phyloP scores from a whole-genome alignment of 2,329 filamentous ascomycete species.

The Albophoma yamanashiensis region DNA sequence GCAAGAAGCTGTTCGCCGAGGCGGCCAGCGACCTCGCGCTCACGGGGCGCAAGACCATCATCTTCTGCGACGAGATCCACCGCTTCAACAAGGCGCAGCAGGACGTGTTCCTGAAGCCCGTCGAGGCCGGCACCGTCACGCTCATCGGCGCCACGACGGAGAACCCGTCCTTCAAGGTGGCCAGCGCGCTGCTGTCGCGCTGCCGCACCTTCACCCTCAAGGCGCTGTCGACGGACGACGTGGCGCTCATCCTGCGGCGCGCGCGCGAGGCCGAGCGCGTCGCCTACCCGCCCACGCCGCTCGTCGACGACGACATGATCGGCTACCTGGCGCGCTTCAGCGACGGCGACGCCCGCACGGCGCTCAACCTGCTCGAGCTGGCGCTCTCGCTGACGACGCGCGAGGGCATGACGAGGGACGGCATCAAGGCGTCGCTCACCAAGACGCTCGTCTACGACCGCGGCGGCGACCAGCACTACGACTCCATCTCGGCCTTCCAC shows the following conservation, averaged over 20 bases:
- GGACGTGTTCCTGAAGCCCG: conserved; percentile 86
- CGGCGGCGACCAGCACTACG: conserved; percentile 92
- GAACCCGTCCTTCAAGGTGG: conserved; percentile 91
- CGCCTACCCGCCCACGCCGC: conserved; percentile 29
- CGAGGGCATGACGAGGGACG: conserved; percentile 56
- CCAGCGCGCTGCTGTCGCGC: conserved; percentile 74
- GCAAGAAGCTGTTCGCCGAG: conserved; percentile 84
- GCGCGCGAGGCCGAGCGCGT: conserved; percentile 55
- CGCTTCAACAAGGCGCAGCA: conserved; percentile 87
- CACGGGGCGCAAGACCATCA: conserved; percentile 83
- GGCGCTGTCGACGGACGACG: conserved; percentile 61
- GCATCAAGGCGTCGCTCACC: conserved; percentile 73
- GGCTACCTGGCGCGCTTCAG: conserved; percentile 75
- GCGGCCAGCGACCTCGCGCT: conserved; percentile 69
- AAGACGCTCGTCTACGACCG: conserved; percentile 93
- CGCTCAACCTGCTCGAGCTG: conserved; percentile 83
- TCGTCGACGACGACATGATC: conserved; percentile 70
- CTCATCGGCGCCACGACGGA: conserved; percentile 94
- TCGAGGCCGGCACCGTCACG: conserved; percentile 83
- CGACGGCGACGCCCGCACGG: conserved; percentile 87
- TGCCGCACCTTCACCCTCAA: conserved; percentile 84
- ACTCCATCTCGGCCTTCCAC: conserved; percentile 94
- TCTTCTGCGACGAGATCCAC: conserved; percentile 97
- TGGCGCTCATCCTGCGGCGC: conserved; percentile 64
- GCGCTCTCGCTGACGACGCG: conserved; percentile 59